These are phyloP conservation scores for Mycena sanguinolenta DNA, from an alignment of 768 basidiomycete genomes.

Conservation along the genomic window DNA sequence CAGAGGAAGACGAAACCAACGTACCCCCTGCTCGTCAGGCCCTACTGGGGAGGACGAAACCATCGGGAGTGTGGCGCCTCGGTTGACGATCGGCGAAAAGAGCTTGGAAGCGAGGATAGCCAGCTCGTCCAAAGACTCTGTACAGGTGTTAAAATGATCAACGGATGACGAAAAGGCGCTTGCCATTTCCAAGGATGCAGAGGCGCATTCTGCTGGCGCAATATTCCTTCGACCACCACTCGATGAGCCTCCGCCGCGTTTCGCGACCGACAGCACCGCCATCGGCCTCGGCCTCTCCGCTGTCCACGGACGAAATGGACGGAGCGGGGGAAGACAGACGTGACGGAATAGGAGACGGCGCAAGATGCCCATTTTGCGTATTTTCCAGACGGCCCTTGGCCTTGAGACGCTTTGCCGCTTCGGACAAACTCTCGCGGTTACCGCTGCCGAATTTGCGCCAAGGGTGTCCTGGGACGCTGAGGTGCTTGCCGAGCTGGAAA, in stretches of 20 bases:
- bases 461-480: constrained; percentile 82
- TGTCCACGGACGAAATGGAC: constrained; percentile 65
- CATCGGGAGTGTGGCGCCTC: constrained; percentile 70
- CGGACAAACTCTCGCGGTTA: constrained; percentile 78
- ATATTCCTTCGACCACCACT: constrained; percentile 89
- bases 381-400: constrained; percentile 59
- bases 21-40: constrained; percentile 75
- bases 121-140: constrained; percentile 84
- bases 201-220: constrained; percentile 87
- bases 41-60: constrained; percentile 85
- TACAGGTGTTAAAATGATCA: constrained; percentile 12
- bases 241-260: constrained; percentile 80
- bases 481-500: constrained; percentile 92
- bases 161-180: constrained; percentile 8
- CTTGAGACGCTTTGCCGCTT: constrained; percentile 70
- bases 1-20: constrained; percentile 42
- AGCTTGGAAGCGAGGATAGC: constrained; percentile 69
- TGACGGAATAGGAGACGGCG: constrained; percentile 64
- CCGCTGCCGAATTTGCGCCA: constrained; percentile 96
- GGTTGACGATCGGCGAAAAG: constrained; percentile 82
- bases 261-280: constrained; percentile 86
- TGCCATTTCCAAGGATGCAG: constrained; percentile 85
- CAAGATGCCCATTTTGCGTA: constrained; percentile 47
- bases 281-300: constrained; percentile 77
- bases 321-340: constrained; percentile 71